Evolutionary conservation across 306 rosid genomes (phyloP).

Genomic region (Cicer yamashitae): DNA sequence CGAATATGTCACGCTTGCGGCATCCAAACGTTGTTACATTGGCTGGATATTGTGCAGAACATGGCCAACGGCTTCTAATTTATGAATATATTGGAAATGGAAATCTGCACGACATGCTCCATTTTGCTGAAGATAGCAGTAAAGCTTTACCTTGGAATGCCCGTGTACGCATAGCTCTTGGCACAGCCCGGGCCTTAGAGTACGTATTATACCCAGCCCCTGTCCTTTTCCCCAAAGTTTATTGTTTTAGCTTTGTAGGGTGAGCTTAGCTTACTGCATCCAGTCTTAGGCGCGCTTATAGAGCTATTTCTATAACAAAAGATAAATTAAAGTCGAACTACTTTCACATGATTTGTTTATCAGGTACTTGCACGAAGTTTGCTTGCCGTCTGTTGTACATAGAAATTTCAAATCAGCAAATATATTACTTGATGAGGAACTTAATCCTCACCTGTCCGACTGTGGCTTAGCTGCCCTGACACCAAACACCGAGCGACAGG

Average conservation of each 20-base stretch:
- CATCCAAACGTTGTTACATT: constrained; percentile 89
- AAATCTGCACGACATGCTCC: constrained; percentile 91
- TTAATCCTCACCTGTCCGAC: constrained; percentile 91
- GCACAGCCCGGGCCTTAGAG: constrained; percentile 99
- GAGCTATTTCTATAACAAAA: no score
- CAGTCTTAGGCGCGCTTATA: not conserved
- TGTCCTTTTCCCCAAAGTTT: not conserved
- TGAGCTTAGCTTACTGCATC: constrained; percentile 1
- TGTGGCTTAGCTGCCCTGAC: constrained; percentile 87
- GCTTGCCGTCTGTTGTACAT: constrained; percentile 94
- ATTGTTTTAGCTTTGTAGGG: constrained; percentile 32
- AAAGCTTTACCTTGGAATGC: constrained; percentile 90
- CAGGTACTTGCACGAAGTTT: constrained; percentile 99
- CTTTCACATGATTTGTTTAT: constrained; percentile 35
- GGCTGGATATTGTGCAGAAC: constrained; percentile 91
- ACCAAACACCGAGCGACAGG: constrained; percentile 92
- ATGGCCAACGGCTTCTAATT: constrained; percentile 93
- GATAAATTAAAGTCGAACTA: no score
- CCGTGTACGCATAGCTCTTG: constrained; percentile 95
- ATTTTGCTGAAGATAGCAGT: constrained; percentile 79
- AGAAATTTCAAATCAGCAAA: constrained; percentile 98
- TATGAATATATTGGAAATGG: constrained; percentile 82
- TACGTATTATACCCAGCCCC: constrained; percentile 52
- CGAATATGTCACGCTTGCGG: constrained; percentile 90
- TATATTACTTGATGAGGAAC: constrained; percentile 91